Base-by-base conservation (phyloP, 225 moss, liverwort and hornwort species). In the Marchantia polymorpha region DNA sequence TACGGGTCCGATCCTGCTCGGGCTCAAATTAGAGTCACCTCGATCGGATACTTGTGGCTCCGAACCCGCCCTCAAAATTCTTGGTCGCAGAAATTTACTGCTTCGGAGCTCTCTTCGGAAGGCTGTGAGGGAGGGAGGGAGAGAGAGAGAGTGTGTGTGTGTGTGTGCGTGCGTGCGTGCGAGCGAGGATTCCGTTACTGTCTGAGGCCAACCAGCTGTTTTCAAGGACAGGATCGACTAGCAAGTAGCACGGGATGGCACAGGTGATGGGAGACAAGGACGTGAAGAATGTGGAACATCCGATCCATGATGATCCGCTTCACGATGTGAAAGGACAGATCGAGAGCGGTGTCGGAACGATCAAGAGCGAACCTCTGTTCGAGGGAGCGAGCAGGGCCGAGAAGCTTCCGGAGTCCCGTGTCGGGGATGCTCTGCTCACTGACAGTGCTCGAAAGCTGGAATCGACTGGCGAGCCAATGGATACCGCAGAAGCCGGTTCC, bases 291-390 rank as follows among this genome's bases (percentile, higher is more conserved):
- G 76, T 22, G 22, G 46, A 76, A 20, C 48, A 61, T 1, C 7
- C 7, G 63, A 47, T 47, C 5, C 51, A 48, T 13, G 76, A 76
- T 3, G 76, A 76, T 76, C 78, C 66, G 2, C 52, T 66, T 15
- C 66, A 78, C 14, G 78, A 79, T 39, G 78, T 69, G 52, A 79
- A 68, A 22, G 53, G 12, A 22, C 68, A 79, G 54, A 67, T 78
- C 46, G 78, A 78, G 51, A 78, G 78, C 29, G 78, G 67, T 23
- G 67, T 52, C 16, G 67, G 68, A n/a, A 39, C 30, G 3, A 39
- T 79, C 14, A 30, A 30, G 39, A 68, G 22, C 31, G 30, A 68
- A 10, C 67, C 69, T 17, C 22, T 79, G 55, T 79, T 55, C 39
- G 53, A 52, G 19, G 78, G 78, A 25, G 78, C 78, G 1, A 31